Evolutionary conservation across 805 yeast species (phyloP).

Genomic region (Kockiozyma suomiensis): DNA sequence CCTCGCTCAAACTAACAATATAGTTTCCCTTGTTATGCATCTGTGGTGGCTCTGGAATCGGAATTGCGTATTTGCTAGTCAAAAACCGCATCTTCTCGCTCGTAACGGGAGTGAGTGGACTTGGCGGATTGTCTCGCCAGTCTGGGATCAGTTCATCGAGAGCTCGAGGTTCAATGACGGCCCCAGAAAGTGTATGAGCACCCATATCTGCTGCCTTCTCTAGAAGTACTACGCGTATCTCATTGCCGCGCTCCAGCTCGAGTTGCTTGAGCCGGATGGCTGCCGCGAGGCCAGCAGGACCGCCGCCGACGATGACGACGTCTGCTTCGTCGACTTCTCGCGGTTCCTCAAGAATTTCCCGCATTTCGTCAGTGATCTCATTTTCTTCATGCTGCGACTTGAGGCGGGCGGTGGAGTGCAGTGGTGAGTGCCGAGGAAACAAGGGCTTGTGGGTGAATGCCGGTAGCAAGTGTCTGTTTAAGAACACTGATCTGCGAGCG

Average conservation of each 20-base stretch:
- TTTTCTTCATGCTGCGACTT: not conserved
- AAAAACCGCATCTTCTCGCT: constrained; percentile 73
- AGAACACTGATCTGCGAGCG: not conserved
- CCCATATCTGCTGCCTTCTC: constrained; percentile 96
- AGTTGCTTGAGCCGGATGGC: constrained; percentile 88
- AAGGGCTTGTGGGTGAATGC: not conserved
- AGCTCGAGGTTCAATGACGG: constrained; percentile 89
- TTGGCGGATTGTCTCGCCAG: constrained; percentile 46
- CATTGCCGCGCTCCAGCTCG: constrained; percentile 61
- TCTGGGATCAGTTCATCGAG: constrained; percentile 80
- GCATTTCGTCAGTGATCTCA: constrained; percentile 7
- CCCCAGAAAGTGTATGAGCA: constrained; percentile 89
- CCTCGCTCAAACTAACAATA: constrained; percentile 79
- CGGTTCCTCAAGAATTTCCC: constrained; percentile 18
- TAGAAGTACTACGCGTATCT: constrained; percentile 79
- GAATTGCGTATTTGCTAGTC: constrained; percentile 59
- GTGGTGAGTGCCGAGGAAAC: not conserved
- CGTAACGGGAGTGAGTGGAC: constrained; percentile 67
- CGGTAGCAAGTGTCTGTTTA: not conserved
- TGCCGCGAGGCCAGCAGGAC: constrained; percentile 95
- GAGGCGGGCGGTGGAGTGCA: not conserved
- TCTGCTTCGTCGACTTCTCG: constrained; percentile 87
- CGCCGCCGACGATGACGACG: constrained; percentile 96
- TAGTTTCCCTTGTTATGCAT: constrained; percentile 82
- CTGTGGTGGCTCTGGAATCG: constrained; percentile 93